Conservation (phyloP, 805 yeast genomes). For the Metschnikowia cerradonensis region DNA sequence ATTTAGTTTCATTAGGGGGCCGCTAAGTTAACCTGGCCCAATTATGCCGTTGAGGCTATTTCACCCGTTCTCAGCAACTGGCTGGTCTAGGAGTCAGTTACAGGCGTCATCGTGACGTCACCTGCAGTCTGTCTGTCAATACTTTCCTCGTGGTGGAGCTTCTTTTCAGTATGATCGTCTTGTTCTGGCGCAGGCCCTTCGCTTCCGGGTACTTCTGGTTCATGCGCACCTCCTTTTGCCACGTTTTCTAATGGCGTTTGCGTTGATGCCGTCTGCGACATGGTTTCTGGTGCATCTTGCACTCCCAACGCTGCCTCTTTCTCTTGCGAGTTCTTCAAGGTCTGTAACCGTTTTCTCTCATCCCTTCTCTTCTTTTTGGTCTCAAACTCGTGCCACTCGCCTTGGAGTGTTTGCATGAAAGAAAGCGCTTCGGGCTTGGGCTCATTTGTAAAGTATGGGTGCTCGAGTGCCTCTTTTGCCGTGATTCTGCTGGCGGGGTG, state of each 20-base stretch:
- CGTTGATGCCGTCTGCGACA: conserved; percentile 1
- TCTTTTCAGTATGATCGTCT: conserved; percentile 4
- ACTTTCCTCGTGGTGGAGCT: background rate
- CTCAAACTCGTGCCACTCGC: conserved; percentile 97
- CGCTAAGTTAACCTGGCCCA: background rate
- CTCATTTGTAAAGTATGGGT: conserved; percentile 65
- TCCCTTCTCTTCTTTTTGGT: conserved; percentile 72
- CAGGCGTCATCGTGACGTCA: background rate
- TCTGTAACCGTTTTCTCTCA: conserved; percentile 39
- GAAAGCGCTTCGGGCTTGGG: conserved; percentile 62
- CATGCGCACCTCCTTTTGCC: background rate
- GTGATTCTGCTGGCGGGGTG: conserved; percentile 67
- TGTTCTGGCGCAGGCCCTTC: conserved; percentile 1
- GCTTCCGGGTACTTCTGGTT: background rate
- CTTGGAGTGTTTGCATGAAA: conserved; percentile 53
- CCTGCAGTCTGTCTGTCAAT: conserved; percentile 1
- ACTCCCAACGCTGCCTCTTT: conserved; percentile 10
- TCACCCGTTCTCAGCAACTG: background rate
- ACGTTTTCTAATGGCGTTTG: conserved; percentile 11
- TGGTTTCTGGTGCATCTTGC: background rate
- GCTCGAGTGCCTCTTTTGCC: conserved; percentile 66
- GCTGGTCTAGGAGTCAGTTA: background rate
- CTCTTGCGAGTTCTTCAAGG: conserved; percentile 14
- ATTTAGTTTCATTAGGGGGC: background rate
- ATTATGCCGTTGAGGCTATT: background rate